Evolutionary conservation across 441 rosid genomes (phyloP).

Genomic region (Biscutella laevigata): DNA sequence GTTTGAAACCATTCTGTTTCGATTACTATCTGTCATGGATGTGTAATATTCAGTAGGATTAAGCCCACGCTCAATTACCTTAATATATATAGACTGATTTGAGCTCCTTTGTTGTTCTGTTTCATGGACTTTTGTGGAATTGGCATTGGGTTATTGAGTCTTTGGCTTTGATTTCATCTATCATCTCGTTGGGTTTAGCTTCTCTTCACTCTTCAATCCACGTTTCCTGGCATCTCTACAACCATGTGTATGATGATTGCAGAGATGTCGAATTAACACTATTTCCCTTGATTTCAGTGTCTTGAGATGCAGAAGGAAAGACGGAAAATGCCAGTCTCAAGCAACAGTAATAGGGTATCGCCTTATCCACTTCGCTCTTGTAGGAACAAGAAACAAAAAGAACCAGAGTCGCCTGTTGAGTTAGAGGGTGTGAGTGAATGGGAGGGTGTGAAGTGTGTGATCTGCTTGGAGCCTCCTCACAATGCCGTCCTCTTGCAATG

Average conservation of each 20-base stretch:
- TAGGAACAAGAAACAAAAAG: slow-evolving; percentile 26
- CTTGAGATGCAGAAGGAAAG: slow-evolving; percentile 23
- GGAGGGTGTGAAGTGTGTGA: slow-evolving; percentile 52
- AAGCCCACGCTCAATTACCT: background rate
- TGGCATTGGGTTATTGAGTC: background rate
- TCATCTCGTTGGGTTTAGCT: background rate
- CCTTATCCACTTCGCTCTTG: slow-evolving; percentile 42
- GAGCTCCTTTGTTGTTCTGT: background rate
- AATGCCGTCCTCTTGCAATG: slow-evolving; percentile 52
- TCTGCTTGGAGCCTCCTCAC: slow-evolving; percentile 71
- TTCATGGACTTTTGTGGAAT: background rate
- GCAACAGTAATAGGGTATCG: slow-evolving; percentile 30
- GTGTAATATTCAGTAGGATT: background rate
- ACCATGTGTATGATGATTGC: background rate
- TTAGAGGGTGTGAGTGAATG: slow-evolving; percentile 37
- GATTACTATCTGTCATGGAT: background rate
- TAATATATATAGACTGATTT: background rate
- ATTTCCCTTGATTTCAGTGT: background rate
- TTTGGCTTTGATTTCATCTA: background rate
- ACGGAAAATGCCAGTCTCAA: slow-evolving; percentile 7
- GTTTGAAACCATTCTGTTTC: background rate
- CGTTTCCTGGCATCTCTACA: background rate
- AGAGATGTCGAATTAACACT: background rate
- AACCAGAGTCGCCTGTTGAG: slow-evolving; percentile 19
- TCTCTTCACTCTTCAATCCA: background rate